Base-by-base conservation (phyloP, 2,329 filamentous ascomycete genomes). In the Sarocladium brachiariae region DNA sequence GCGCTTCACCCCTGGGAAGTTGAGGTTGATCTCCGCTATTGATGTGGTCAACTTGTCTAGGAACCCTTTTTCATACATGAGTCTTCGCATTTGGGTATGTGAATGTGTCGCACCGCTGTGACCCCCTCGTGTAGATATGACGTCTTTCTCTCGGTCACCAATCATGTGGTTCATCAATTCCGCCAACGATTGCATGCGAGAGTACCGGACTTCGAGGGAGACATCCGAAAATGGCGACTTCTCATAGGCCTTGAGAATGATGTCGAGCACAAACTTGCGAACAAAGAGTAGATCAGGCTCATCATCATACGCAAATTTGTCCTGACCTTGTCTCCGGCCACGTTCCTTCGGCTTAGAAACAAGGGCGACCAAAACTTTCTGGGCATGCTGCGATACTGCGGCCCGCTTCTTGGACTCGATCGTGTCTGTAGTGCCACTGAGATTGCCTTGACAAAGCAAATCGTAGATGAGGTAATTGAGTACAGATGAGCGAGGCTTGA, bases 51-150 rank as follows among this genome's bases (percentile, higher is more conserved):
- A 71, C 45, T 92, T 87, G 21, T 87, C 81, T 54, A 97, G 84
- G 64, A 93, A 96, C 51, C 95, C 90, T 71, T 97, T 99, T 70
- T 99, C 93, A 60, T 95, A 97, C 93, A 99, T 99, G 53, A 96
- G 83, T 57, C 90, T 89, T 30, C 89, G 86, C 58, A 99, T 79
- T 62, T 96, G 90, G 59, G 86, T 84, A 55, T 91, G 86, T 7
- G 90, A 91, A 38, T 75, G 72, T 21, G 66, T 63, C 39, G 71
- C 61, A 49, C 65, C 55, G 45, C 64, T 63, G 57, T 75, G 61
- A 50, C 71, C 56, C 59, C 66, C 54, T 64, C 73, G 54, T n/a
- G 58, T 53, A 34, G 67, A 68, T 53, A 69, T 69, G 41, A 74
- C 73, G 14, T 80, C 76, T 59, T 80, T 86, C 13, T 89, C 81